Conservation (phyloP, 2,329 filamentous ascomycete genomes). For the Eutypa lata region DNA sequence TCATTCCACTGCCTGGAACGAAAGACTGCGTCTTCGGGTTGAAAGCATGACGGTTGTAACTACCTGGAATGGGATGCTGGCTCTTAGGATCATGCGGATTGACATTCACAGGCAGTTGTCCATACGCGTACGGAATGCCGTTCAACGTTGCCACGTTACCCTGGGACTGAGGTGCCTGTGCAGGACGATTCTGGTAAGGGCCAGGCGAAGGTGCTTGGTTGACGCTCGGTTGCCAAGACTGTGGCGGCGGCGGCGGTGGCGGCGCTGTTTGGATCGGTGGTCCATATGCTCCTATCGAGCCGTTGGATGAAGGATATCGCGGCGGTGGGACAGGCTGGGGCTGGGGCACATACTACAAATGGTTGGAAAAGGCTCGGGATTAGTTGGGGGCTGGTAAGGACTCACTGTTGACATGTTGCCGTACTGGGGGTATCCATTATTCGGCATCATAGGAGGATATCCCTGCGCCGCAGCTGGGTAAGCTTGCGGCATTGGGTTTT, state of each 20-base stretch:
- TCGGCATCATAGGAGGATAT: constrained; percentile 42
- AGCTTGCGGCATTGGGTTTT: constrained; percentile 42
- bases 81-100: constrained; percentile 70
- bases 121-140: constrained; percentile 67
- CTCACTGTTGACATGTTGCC: constrained; percentile 43
- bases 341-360: constrained; percentile 33
- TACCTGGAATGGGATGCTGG: constrained; percentile 81
- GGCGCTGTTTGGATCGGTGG: constrained; percentile 30
- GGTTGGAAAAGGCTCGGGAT: constrained; percentile 26
- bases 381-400: constrained; percentile 20
- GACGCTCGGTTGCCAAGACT: constrained; percentile 30
- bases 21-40: constrained; percentile 95
- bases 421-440: constrained; percentile 44
- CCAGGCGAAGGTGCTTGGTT: constrained; percentile 20
- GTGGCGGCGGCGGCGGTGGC: constrained; percentile 32
- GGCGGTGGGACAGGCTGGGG: constrained; percentile 28
- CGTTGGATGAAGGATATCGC: constrained; percentile 34
- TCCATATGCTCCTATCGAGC: constrained; percentile 31
- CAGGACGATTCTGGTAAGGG: constrained; percentile 21
- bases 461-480: constrained; percentile 42
- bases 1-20: constrained; percentile 61
- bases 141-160: constrained; percentile 15
- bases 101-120: constrained; percentile 69
- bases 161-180: constrained; percentile 22
- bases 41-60: constrained; percentile 80